Evolutionary conservation across 495 filamentous ascomycete species (phyloP).

Genomic region (Poronia punctata): DNA sequence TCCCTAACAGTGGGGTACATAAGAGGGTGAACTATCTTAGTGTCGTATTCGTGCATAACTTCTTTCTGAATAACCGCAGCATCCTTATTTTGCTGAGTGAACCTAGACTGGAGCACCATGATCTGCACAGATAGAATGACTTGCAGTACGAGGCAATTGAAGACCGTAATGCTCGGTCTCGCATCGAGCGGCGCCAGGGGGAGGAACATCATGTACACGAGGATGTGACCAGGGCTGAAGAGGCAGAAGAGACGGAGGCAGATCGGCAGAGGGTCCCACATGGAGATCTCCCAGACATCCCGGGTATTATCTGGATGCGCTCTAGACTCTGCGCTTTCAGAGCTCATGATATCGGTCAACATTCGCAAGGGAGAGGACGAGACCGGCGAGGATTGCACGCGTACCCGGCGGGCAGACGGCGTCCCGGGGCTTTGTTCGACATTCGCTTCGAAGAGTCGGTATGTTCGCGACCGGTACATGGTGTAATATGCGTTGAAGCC

Average conservation of each 20-base stretch:
- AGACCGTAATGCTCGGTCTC: constrained; percentile 74
- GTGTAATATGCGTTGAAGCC: constrained; percentile 73
- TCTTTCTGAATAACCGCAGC: constrained; percentile 76
- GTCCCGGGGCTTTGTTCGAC: constrained; percentile 69
- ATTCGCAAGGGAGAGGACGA: constrained; percentile 73
- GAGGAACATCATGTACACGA: constrained; percentile 82
- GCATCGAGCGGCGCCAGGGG: constrained; percentile 69
- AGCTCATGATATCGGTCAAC: constrained; percentile 56
- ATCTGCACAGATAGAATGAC: constrained; percentile 72
- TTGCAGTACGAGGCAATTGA: constrained; percentile 68
- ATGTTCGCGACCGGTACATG: constrained; percentile 73
- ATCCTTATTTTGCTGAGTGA: constrained; percentile 81
- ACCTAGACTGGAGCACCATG: constrained; percentile 58
- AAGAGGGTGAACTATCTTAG: constrained; percentile 88
- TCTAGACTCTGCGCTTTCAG: constrained; percentile 59
- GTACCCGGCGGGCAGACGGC: constrained; percentile 81
- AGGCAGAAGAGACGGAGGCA: constrained; percentile 77
- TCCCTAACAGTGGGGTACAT: constrained; percentile 75
- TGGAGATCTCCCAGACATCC: constrained; percentile 90
- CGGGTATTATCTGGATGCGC: constrained; percentile 75
- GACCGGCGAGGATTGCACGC: constrained; percentile 79
- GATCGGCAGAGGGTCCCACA: constrained; percentile 89
- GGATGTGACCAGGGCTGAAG: constrained; percentile 86
- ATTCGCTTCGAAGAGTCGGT: constrained; percentile 83
- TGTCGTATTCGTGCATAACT: constrained; percentile 92